Evolutionary conservation across 23 red algal species (phyloP), one percentile per base, ranked within the genome.

Genomic region (Gracilariopsis chorda): DNA sequence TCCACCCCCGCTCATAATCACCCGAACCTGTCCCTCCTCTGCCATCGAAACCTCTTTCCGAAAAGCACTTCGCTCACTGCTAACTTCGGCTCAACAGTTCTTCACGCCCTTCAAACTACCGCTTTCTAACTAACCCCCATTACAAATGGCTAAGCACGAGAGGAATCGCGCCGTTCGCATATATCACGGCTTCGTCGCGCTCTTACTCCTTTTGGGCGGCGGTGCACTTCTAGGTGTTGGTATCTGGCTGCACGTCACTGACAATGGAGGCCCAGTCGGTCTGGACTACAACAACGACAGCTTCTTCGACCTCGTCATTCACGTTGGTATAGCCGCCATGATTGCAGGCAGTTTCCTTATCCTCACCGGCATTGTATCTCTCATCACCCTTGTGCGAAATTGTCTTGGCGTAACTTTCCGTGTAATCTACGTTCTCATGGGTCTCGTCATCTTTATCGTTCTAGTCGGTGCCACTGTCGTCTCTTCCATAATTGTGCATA

Each of bases 161-260:
- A 70, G 49, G 16, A 52, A 46, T 46, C 78, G 51, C 23, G 49
- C 73, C 63, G 34, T 92, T 19, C 85, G 85, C 85, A 74, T 68
- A 11, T 92, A 84, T 78, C 89, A 92, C 30, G 41, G 47, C 14
- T 30, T 84, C 9, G 78, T 92, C 34, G 34, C 80, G 0, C 32
- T 48, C 30, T 40, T 92, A 34, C 43, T 84, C 25, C 63, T 84
- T n/a, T 37, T 92, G 9, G 89, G 68, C 7, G 89, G 89, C 51
- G 89, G 78, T 36, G 89, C 65, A 32, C 69, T 92, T 19, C 33
- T 92, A 19, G 89, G 55, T 14, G 24, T 84, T 8, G 89, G 89
- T 17, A 63, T 92, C 34, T 92, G 89, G 89, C 78, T 92, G 68
- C 39, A 75, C 19, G 78, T 73, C 1, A 64, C 62, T 41, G 58